phyloP scores from a whole-genome alignment of 306 rosid species.

The Quercus engelmannii region DNA sequence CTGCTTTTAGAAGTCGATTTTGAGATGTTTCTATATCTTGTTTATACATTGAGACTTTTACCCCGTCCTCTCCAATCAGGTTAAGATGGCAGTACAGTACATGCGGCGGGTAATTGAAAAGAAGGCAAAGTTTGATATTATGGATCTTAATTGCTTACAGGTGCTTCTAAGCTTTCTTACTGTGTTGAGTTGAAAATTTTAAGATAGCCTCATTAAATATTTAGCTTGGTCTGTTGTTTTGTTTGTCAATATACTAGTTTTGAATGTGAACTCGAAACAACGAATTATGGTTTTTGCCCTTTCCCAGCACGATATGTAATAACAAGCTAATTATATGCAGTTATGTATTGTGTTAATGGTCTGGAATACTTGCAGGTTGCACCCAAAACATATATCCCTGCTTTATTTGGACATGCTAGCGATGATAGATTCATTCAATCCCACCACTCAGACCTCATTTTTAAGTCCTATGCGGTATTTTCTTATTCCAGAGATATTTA shows the following conservation, averaged over 20 bases:
- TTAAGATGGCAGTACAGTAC: conserved; percentile 90
- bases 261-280: background rate
- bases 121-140: conserved; percentile 94
- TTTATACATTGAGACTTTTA: conserved; percentile 4
- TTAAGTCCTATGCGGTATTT: conserved; percentile 65
- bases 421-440: conserved; percentile 78
- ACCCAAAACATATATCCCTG: conserved; percentile 80
- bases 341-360: conserved; percentile 21
- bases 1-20: background rate
- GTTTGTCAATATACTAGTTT: background rate
- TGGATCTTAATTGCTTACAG: conserved; percentile 87
- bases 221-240: background rate
- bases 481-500: conserved; percentile 15
- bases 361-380: conserved; percentile 57
- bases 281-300: background rate
- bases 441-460: conserved; percentile 74
- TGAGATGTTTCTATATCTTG: conserved; percentile 9
- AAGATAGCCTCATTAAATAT: conserved; percentile 7
- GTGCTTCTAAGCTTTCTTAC: conserved; percentile 36
- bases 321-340: conserved; percentile 6
- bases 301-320: background rate
- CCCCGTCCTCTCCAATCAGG: conserved; percentile 41
- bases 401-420: conserved; percentile 87
- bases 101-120: conserved; percentile 91
- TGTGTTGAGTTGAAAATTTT: conserved; percentile 3